A percentile compares a stretch with the other conserved stretches of the same genome.
Conservation (phyloP, 78 protist genomes). For the Dictyostelium firmibasis region DNA sequence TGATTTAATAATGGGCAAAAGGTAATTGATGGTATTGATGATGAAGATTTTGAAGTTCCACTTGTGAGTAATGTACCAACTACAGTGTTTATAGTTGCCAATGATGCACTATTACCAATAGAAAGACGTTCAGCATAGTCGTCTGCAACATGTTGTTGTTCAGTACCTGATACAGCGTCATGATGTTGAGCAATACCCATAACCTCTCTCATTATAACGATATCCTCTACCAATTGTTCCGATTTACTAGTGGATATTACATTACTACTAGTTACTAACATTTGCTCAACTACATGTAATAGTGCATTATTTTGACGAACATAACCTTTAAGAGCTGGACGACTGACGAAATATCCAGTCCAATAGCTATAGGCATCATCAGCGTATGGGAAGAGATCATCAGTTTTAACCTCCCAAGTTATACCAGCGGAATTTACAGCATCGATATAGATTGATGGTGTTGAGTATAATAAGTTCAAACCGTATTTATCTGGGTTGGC, state of each 20-base stretch:
- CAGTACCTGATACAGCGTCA: constrained; percentile 94
- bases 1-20: constrained; percentile 75
- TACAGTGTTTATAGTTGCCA: background rate
- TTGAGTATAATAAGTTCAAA: constrained; percentile 80
- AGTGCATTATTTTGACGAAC: constrained; percentile 52
- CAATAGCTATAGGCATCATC: constrained; percentile 88
- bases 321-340: constrained; percentile 88
- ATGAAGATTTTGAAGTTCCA: background rate
- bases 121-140: constrained; percentile 89
- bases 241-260: background rate
- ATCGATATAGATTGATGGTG: constrained; percentile 80
- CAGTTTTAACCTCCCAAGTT: constrained; percentile 73
- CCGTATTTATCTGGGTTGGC: constrained; percentile 53
- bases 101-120: constrained; percentile 48
- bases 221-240: background rate
- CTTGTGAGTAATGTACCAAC: constrained; percentile 2
- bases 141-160: constrained; percentile 84
- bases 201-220: constrained; percentile 46
- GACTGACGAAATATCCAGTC: constrained; percentile 94
- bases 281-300: constrained; percentile 71
- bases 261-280: constrained; percentile 26
- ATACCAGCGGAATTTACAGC: constrained; percentile 37
- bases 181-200: constrained; percentile 90
- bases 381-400: constrained; percentile 95
- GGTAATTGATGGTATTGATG: background rate